These are phyloP conservation scores for Noccaea caerulescens DNA, from an alignment of 345 rosid species.

Conservation along the genomic window DNA sequence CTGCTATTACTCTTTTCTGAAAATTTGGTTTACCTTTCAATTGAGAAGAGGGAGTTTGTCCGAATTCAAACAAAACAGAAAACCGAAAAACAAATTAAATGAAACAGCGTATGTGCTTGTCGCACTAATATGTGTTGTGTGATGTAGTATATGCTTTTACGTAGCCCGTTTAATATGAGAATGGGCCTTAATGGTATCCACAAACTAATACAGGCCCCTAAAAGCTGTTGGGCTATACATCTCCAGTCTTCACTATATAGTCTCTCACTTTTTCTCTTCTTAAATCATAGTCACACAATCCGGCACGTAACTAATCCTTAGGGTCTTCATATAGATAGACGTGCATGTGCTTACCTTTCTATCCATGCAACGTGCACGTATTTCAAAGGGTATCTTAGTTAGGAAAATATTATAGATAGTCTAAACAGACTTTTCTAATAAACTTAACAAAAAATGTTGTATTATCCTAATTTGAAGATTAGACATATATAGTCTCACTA, in stretches of 20 bases:
- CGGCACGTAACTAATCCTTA: not conserved
- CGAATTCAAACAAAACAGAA: too few species aligned
- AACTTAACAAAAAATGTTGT: not conserved
- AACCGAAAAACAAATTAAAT: too few species aligned
- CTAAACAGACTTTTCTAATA: not conserved
- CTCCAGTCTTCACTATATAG: not conserved
- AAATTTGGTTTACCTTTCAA: too few species aligned
- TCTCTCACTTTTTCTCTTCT: not conserved
- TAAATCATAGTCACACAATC: not conserved
- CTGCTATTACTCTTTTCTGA: too few species aligned
- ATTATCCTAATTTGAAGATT: not conserved
- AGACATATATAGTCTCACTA: too few species aligned
- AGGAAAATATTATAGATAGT: not conserved
- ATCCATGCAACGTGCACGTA: conserved; percentile 23
- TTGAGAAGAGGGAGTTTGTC: too few species aligned
- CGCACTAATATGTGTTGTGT: not conserved
- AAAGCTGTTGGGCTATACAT: not conserved
- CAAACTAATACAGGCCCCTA: conserved; percentile 5
- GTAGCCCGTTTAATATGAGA: not conserved
- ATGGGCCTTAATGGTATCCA: not conserved
- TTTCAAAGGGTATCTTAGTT: conserved; percentile 4
- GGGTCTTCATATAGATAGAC: not conserved
- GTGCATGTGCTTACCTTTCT: not conserved
- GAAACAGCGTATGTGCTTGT: too few species aligned
- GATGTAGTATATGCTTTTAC: not conserved